A percentile compares a stretch with the other conserved stretches of the same genome.
These are phyloP conservation scores for Lachancea kluyveri DNA, from an alignment of 805 yeast species.

Conservation along the genomic window DNA sequence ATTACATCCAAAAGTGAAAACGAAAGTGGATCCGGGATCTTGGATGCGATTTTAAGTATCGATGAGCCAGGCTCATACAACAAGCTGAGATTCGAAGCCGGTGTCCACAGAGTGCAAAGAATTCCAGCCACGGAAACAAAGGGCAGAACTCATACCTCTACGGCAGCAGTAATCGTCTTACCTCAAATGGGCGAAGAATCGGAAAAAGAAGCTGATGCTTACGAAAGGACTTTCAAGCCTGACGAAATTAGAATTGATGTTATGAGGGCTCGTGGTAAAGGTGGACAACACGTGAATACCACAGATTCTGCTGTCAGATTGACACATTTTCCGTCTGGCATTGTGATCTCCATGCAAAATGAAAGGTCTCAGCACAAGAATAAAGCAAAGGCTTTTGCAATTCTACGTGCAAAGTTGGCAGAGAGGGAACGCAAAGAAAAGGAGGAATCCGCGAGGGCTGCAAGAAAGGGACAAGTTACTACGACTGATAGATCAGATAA, in stretches of 20 bases:
- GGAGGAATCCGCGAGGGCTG: constrained; percentile 55
- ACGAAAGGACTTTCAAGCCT: constrained; percentile 68
- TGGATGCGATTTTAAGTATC: constrained; percentile 70
- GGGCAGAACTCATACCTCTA: constrained; percentile 92
- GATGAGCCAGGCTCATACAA: constrained; percentile 76
- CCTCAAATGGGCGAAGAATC: constrained; percentile 68
- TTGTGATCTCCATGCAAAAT: constrained; percentile 85
- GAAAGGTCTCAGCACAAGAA: constrained; percentile 92
- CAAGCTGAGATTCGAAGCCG: constrained; percentile 74
- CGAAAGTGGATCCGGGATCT: constrained; percentile 58
- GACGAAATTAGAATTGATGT: constrained; percentile 90
- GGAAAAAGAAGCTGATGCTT: constrained; percentile 41
- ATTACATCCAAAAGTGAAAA: constrained; percentile 52
- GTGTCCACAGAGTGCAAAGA: constrained; percentile 94
- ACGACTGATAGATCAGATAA: constrained; percentile 90
- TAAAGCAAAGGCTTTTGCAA: constrained; percentile 84
- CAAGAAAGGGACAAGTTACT: constrained; percentile 77
- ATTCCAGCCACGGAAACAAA: constrained; percentile 90
- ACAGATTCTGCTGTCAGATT: constrained; percentile 95
- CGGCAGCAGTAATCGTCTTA: constrained; percentile 90
- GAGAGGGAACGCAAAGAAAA: constrained; percentile 65
- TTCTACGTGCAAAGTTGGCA: constrained; percentile 78
- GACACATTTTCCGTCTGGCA: constrained; percentile 88
- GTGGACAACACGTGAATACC: constrained; percentile 97
- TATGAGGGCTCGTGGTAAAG: constrained; percentile 97